Conservation (phyloP, 495 filamentous ascomycete genomes). For the Margaritispora aquatica region DNA sequence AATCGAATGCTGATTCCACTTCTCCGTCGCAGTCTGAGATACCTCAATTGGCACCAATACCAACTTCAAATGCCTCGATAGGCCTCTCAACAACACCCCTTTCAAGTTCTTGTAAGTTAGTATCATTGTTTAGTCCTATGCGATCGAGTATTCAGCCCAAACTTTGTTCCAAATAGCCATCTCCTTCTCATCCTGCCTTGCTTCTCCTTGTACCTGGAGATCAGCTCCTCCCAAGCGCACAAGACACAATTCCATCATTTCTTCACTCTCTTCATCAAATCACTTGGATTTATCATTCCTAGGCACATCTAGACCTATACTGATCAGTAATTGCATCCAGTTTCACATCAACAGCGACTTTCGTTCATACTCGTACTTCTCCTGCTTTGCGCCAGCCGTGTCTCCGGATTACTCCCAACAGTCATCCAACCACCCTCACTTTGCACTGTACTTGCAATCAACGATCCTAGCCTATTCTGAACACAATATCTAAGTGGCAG, state of each 20-base stretch:
- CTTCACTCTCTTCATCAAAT: conserved; percentile 16
- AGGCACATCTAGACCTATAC: conserved; percentile 7
- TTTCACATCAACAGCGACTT: conserved; percentile 13
- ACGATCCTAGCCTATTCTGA: background rate
- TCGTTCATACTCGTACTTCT: conserved; percentile 17
- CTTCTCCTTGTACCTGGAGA: too few species aligned
- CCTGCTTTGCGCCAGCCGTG: conserved; percentile 22
- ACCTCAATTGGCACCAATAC: conserved; percentile 16
- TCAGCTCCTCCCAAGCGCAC: conserved; percentile 2
- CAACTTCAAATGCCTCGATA: conserved; percentile 23
- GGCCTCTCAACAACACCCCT: conserved; percentile 21
- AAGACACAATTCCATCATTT: conserved; percentile 22
- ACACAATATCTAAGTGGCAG: conserved; percentile 17
- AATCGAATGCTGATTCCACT: conserved; percentile 6
- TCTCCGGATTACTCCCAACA: conserved; percentile 3
- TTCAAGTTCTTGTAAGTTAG: conserved; percentile 22
- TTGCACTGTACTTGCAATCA: background rate
- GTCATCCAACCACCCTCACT: conserved; percentile 5
- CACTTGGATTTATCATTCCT: conserved; percentile 9
- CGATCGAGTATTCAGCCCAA: conserved; percentile 16
- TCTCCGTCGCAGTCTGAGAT: conserved; percentile 17
- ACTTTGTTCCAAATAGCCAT: conserved; percentile 3
- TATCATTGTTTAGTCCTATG: conserved; percentile 18
- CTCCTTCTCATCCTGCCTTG: background rate
- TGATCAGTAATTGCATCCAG: conserved; percentile 13